Base-by-base conservation (phyloP, 2,329 filamentous ascomycete species). In the Mycogone perniciosa region DNA sequence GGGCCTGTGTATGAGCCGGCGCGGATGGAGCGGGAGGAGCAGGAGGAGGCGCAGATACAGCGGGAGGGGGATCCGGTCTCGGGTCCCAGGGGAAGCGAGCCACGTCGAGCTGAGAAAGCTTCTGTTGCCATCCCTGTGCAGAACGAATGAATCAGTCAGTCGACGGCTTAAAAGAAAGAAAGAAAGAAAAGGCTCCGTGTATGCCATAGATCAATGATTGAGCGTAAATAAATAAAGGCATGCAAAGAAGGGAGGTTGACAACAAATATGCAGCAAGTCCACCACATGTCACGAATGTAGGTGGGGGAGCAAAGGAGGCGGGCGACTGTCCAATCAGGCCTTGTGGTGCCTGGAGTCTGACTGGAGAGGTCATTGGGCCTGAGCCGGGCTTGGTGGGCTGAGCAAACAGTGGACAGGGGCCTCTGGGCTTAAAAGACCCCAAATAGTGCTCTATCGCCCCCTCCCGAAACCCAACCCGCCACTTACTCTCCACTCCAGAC, bases 51-150 rank as follows among this genome's bases (percentile, higher is more conserved):
- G 65, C 44, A 64, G 70, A 56, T 63, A 71, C 64, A 67, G 63
- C 55, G 56, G 64, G 58, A 26, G 62, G 57, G 11, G 64, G 57
- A n/a, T 87, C 84, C 45, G 86, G 85, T 64, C 87, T 85, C 40
- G 93, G 92, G 65, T 99, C 93, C 93, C 93, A 99, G 8, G 93
- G 92, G 67, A 97, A 96, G 51, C 81, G 76, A 53, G 93, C 93
- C 55, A 97, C 86, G 58, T 86, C 83, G 58, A 95, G 83, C 59
- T 84, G 82, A 1, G 91, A 87, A 34, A 99, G 79, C 71, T 95
- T 96, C 62, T 85, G 79, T 76, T 97, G 91, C 93, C 93, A 99
- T 72, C 85, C 88, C 91, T 97, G 62, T 43, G 49, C 39, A 57
- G 53, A 42, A 42, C 31, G 44, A 46, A 55, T 64, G 57, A 66